Evolutionary conservation across 139 green algal species (phyloP).

Genomic region (Desmodesmus armatus): DNA sequence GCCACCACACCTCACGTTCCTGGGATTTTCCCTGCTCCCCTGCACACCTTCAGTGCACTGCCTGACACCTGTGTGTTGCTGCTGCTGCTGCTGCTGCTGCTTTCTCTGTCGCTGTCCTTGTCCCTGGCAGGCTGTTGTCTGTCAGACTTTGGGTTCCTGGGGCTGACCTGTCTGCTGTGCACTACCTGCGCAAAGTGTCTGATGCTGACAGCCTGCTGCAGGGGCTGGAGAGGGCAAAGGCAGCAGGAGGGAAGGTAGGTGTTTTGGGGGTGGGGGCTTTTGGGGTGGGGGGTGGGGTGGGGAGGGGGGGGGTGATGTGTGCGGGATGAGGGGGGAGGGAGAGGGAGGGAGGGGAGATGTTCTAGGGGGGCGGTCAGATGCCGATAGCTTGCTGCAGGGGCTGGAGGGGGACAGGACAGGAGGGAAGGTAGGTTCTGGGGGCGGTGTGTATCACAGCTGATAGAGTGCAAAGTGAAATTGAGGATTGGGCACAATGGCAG

Average conservation of each 20-base stretch:
- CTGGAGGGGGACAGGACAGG: conserved; percentile 71
- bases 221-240: conserved; percentile 74
- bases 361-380: conserved; percentile 65
- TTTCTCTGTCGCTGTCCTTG: background rate
- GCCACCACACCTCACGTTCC: too few species aligned
- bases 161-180: conserved; percentile 83
- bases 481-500: too few species aligned
- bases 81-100: background rate
- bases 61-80: background rate
- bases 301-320: too few species aligned
- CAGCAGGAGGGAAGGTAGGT: conserved; percentile 66
- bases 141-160: conserved; percentile 76
- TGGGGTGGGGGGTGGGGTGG: too few species aligned
- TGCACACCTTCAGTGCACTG: background rate
- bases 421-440: conserved; percentile 71
- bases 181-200: conserved; percentile 85
- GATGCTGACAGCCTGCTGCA: conserved; percentile 82
- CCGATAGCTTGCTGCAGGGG: conserved; percentile 73
- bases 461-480: too few species aligned
- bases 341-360: too few species aligned
- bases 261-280: too few species aligned
- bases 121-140: conserved; percentile 50
- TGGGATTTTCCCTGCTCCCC: too few species aligned
- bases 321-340: too few species aligned
- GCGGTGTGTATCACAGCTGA: background rate